Percentiles rank a stretch among this genome's conserved stretches.
phyloP scores from a whole-genome alignment of 805 yeast species.

The Pichia heedii region DNA sequence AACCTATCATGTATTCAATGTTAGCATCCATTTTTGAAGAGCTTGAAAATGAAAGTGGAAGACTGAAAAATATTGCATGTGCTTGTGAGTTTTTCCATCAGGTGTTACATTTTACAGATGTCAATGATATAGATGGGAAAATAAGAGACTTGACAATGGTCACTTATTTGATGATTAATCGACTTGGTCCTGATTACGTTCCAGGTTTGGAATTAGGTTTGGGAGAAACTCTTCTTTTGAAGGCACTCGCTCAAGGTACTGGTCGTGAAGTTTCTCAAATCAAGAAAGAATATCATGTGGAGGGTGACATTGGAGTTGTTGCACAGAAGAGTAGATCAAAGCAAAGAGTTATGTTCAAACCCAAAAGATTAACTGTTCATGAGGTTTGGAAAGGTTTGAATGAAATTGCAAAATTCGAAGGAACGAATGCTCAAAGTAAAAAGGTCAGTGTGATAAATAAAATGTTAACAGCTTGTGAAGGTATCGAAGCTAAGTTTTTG shows the following conservation, averaged over 20 bases:
- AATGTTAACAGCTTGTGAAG: conserved; percentile 78
- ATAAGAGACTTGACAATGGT: conserved; percentile 47
- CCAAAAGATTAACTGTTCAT: conserved; percentile 65
- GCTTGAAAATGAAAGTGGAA: conserved; percentile 71
- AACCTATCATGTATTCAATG: conserved; percentile 29
- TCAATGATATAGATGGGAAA: conserved; percentile 12
- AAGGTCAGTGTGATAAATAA: conserved; percentile 75
- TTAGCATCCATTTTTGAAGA: conserved; percentile 62
- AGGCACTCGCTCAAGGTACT: conserved; percentile 83
- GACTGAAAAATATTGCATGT: conserved; percentile 71
- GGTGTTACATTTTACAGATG: conserved; percentile 39
- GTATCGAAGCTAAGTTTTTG: conserved; percentile 81
- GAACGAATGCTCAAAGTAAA: conserved; percentile 70
- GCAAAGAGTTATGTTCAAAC: conserved; percentile 91
- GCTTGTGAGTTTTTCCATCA: conserved; percentile 66
- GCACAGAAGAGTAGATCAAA: conserved; percentile 76
- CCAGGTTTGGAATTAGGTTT: conserved; percentile 82
- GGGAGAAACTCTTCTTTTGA: conserved; percentile 82
- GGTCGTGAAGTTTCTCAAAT: conserved; percentile 70
- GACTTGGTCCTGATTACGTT: conserved; percentile 93
- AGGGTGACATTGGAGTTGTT: conserved; percentile 86
- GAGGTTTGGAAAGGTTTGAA: conserved; percentile 67
- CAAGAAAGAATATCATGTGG: conserved; percentile 62
- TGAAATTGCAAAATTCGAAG: conserved; percentile 68
- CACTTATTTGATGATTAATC: conserved; percentile 77